Conservation (phyloP, 108 stramenopile species). For the Cyclotella choctawhatcheeana region DNA sequence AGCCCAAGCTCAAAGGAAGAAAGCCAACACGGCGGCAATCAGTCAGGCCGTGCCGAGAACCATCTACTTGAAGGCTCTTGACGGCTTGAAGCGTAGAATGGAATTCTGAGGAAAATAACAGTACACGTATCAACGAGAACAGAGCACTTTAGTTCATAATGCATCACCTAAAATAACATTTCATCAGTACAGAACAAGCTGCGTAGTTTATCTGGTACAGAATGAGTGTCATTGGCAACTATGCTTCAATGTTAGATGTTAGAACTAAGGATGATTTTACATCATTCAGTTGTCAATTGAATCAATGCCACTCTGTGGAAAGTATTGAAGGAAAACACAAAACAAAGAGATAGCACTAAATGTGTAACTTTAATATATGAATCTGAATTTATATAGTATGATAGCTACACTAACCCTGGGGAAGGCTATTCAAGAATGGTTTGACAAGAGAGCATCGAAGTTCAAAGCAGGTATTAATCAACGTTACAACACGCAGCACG, state of each 20-base stretch:
- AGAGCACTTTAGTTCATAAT: not conserved
- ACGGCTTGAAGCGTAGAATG: conserved; percentile 3
- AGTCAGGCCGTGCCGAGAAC: not conserved
- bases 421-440: not conserved
- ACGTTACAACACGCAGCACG: not conserved
- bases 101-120: not conserved
- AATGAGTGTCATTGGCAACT: no score
- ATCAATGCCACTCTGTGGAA: no score
- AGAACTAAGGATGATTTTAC: no score
- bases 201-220: no score
- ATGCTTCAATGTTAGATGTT: no score
- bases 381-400: not conserved
- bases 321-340: no score
- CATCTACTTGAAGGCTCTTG: not conserved
- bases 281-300: no score
- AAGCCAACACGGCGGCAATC: not conserved
- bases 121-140: not conserved
- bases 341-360: no score
- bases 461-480: no score
- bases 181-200: no score
- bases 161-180: not conserved
- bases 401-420: not conserved
- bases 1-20: not conserved
- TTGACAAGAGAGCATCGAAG: not conserved
- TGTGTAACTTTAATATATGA: not conserved